Percentiles rank a stretch among this genome's conserved stretches.
These are phyloP conservation scores for Acer yangbiense DNA, from an alignment of 345 rosid genomes.

Conservation along the genomic window DNA sequence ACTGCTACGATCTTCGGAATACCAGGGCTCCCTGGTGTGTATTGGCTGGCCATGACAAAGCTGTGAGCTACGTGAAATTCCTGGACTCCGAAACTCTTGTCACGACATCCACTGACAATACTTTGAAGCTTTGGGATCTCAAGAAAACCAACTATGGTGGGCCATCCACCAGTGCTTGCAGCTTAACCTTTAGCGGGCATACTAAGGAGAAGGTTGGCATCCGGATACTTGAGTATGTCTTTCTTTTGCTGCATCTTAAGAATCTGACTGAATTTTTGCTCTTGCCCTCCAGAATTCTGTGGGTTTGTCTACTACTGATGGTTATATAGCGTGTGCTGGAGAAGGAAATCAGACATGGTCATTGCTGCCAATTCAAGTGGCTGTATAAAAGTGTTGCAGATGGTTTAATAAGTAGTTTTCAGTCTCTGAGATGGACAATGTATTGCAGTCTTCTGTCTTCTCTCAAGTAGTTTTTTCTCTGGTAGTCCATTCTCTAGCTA, in stretches of 20 bases:
- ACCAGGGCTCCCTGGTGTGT: slow-evolving; percentile 86
- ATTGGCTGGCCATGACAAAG: slow-evolving; percentile 84
- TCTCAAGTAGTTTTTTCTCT: not conserved
- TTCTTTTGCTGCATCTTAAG: slow-evolving; percentile 13
- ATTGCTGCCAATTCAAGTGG: slow-evolving; percentile 94
- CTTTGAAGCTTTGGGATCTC: slow-evolving; percentile 96
- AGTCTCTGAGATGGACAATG: slow-evolving; percentile 1
- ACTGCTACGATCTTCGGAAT: slow-evolving; percentile 90
- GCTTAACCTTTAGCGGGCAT: slow-evolving; percentile 83
- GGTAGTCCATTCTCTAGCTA: not conserved
- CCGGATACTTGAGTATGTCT: slow-evolving; percentile 10
- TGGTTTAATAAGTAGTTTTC: slow-evolving; percentile 62
- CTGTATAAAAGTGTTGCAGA: slow-evolving; percentile 85
- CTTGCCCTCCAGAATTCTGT: slow-evolving; percentile 75
- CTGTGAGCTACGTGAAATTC: slow-evolving; percentile 93
- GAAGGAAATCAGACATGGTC: slow-evolving; percentile 79
- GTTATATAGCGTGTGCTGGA: slow-evolving; percentile 97
- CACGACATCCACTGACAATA: slow-evolving; percentile 95
- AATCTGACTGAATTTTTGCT: slow-evolving; percentile 6
- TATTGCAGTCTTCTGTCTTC: slow-evolving; percentile 17
- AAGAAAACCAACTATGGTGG: slow-evolving; percentile 65
- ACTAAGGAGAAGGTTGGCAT: slow-evolving; percentile 83
- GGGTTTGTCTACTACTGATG: slow-evolving; percentile 82
- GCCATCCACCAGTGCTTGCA: slow-evolving; percentile 70
- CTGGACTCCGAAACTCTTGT: slow-evolving; percentile 83